Evolutionary conservation across 2,329 filamentous ascomycete genomes (phyloP).

Genomic region (Hypoxylon sp.): DNA sequence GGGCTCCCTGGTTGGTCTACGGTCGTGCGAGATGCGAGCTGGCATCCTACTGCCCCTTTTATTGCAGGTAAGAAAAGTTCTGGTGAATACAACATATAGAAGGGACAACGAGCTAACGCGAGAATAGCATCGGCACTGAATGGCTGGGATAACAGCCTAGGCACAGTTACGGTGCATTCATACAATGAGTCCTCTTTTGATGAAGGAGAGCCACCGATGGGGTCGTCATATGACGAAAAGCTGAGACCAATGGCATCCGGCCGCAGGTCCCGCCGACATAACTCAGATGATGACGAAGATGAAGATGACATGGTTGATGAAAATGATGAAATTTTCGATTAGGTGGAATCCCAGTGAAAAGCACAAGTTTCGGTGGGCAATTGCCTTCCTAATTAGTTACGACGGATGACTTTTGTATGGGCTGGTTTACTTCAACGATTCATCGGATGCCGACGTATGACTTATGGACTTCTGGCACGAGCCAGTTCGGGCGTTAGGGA

Average conservation of each 20-base stretch:
- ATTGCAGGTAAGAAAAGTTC: conserved; percentile 69
- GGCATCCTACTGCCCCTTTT: conserved; percentile 88
- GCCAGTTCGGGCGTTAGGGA: conserved; percentile 14
- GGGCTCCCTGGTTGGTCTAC: conserved; percentile 75
- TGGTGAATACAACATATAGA: neutral
- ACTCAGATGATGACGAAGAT: conserved; percentile 25
- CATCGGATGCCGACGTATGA: conserved; percentile 6
- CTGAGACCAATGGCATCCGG: conserved; percentile 56
- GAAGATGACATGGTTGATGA: conserved; percentile 36
- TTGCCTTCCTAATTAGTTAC: neutral
- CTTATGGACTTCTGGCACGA: conserved; percentile 9
- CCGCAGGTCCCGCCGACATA: neutral
- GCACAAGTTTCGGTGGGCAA: conserved; percentile 4
- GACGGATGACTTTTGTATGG: neutral
- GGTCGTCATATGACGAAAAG: conserved; percentile 70
- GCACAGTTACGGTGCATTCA: conserved; percentile 82
- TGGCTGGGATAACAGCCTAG: conserved; percentile 77
- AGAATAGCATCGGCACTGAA: conserved; percentile 82
- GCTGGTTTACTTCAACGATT: conserved; percentile 1
- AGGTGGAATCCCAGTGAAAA: neutral
- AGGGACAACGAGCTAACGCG: neutral
- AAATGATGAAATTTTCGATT: conserved; percentile 6
- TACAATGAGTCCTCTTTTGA: conserved; percentile 78
- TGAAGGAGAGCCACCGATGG: conserved; percentile 71
- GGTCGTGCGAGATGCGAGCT: conserved; percentile 87